Conservation (phyloP, 768 basidiomycete species). For the Lactarius vividus region DNA sequence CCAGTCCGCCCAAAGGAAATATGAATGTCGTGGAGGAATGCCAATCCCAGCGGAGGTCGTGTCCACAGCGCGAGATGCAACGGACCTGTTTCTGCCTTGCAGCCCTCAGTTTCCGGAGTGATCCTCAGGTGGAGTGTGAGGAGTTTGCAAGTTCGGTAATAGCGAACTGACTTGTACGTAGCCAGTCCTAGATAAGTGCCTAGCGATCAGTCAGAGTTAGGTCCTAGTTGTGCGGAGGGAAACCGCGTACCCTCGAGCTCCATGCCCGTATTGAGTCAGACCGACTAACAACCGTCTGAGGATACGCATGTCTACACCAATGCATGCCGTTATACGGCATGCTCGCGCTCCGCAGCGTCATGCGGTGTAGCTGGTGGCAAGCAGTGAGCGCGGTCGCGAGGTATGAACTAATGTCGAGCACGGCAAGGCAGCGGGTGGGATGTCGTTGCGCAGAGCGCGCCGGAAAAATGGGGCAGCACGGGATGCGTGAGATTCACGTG, state of each 20-base stretch:
- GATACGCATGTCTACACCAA: slow-evolving; percentile 34
- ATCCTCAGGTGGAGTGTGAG: slow-evolving; percentile 34
- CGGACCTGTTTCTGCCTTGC: slow-evolving; percentile 35
- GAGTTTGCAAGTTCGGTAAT: slow-evolving; percentile 32
- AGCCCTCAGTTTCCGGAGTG: slow-evolving; percentile 39
- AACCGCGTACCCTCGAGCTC: slow-evolving; percentile 31
- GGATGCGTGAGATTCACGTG: slow-evolving; percentile 27
- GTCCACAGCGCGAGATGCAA: slow-evolving; percentile 31
- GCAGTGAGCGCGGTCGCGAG: slow-evolving; percentile 31
- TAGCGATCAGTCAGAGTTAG: not conserved
- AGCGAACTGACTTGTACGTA: slow-evolving; percentile 31
- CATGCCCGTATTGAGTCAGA: slow-evolving; percentile 30
- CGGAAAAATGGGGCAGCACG: not conserved
- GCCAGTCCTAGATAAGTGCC: slow-evolving; percentile 1
- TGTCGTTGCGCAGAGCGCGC: slow-evolving; percentile 18
- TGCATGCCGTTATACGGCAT: slow-evolving; percentile 38
- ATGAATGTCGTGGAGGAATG: slow-evolving; percentile 29
- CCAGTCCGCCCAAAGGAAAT: slow-evolving; percentile 34
- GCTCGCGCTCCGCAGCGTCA: slow-evolving; percentile 31
- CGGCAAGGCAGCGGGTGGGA: slow-evolving; percentile 20
- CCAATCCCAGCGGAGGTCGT: slow-evolving; percentile 31
- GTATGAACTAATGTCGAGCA: slow-evolving; percentile 30
- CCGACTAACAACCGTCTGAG: slow-evolving; percentile 34
- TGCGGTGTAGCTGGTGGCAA: slow-evolving; percentile 30
- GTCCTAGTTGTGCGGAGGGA: not conserved